Evolutionary conservation across 2,329 filamentous ascomycete genomes (phyloP), one percentile per base, ranked within the genome.

Genomic region (Fusarium coffeatum): DNA sequence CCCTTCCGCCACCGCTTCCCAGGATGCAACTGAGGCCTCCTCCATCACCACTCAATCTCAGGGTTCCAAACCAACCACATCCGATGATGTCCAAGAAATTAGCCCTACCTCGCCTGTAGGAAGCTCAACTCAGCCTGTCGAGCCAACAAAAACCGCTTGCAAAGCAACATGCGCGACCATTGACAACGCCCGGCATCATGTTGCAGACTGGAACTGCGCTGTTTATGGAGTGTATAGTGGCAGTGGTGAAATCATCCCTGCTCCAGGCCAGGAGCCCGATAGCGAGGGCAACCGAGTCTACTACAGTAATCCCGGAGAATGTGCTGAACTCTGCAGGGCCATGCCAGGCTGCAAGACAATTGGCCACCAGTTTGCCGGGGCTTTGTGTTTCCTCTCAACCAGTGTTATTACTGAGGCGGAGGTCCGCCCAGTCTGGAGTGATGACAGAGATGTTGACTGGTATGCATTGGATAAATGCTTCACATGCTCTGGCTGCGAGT

Each of bases 381-480:
- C 6, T 4, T 27, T 28, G 18, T 60, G 57, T 2, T 58, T 47
- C 32, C 32, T 60, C 18, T 42, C 57, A 1, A 60, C 37, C 22
- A 60, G 25, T 16, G 2, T 40, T 1, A 18, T 60, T 9, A 32
- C 41, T 8, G 5, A 23, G 6, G 23, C 23, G 23, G 23, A 23
- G 23, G 23, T 23, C 23, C 23, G 6, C 23, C 23, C 23, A 23
- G 23, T 23, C 23, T 23, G 23, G 23, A 23, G 23, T 23, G 57
- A 60, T 12, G 42, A 23, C 10, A 8, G 16, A 16, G 53, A 41
- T 27, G 57, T 58, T 42, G 42, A 60, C 16, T 60, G 57, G 57
- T 60, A 58, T 2, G n/a, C 7, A 0, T 32, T 60, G 16, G 57
- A 59, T 3, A 53, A 28, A 18, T 60, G 53, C 2, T 60, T 60